phyloP scores from a whole-genome alignment of 306 rosid species.

The Citrullus colocynthis region DNA sequence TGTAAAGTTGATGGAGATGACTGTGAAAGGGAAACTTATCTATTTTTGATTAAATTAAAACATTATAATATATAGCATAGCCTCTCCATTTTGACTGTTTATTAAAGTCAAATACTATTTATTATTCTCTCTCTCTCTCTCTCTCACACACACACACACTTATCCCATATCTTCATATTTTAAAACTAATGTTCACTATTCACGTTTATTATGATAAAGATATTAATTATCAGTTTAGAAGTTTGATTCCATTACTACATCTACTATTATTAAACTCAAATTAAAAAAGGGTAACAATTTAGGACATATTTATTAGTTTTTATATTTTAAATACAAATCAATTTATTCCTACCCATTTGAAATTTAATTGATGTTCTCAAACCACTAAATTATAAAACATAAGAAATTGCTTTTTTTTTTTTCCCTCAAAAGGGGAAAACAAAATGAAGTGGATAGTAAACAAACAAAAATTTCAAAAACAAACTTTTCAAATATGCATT shows the following conservation, averaged over 20 bases:
- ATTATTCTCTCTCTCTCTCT: background rate
- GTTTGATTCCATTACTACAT: background rate
- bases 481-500: too few species aligned
- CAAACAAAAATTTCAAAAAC: too few species aligned
- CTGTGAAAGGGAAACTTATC: background rate
- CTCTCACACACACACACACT: too few species aligned
- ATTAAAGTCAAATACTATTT: background rate
- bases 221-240: background rate
- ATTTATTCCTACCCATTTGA: background rate
- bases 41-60: too few species aligned
- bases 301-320: background rate
- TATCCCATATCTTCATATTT: background rate
- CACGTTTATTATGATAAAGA: too few species aligned
- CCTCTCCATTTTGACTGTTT: background rate
- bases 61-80: background rate
- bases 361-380: background rate
- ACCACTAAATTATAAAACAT: background rate
- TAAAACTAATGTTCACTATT: too few species aligned
- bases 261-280: background rate
- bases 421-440: too few species aligned
- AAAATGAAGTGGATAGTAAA: too few species aligned
- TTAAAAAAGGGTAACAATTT: background rate
- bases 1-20: constrained; percentile 2
- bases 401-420: background rate
- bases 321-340: background rate